These are phyloP conservation scores for Pisolithus marmoratus DNA, from an alignment of 768 basidiomycete species.

Conservation along the genomic window DNA sequence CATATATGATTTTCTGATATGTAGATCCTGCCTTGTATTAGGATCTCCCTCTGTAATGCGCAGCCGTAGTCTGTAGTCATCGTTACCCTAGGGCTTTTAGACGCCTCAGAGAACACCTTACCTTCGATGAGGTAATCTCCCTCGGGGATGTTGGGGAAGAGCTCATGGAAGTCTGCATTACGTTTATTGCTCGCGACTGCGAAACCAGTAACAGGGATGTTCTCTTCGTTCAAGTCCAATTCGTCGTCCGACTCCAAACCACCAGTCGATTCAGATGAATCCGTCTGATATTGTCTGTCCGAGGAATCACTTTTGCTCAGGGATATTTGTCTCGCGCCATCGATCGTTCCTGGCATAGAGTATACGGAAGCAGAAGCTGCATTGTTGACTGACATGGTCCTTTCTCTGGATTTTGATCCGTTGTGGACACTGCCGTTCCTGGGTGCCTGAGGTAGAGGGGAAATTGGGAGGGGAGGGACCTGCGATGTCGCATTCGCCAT, in stretches of 20 bases:
- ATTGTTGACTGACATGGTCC: conserved; percentile 1
- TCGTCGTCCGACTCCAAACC: conserved; percentile 32
- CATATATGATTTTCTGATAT: conserved; percentile 99
- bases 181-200: conserved; percentile 94
- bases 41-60: conserved; percentile 91
- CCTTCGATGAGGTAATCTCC: conserved; percentile 98
- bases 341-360: conserved; percentile 9
- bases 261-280: conserved; percentile 20
- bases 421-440: conserved; percentile 15
- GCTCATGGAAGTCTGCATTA: conserved; percentile 92
- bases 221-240: conserved; percentile 39
- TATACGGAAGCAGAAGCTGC: conserved; percentile 3
- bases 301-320: conserved; percentile 20
- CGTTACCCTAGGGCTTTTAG: conserved; percentile 1
- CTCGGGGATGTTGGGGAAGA: conserved; percentile 85
- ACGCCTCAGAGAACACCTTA: conserved; percentile 31
- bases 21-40: conserved; percentile 93
- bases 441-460: conserved; percentile 9
- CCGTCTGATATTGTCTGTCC: conserved; percentile 17
- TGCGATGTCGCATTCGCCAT: conserved; percentile 56
- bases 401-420: conserved; percentile 7
- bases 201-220: conserved; percentile 92
- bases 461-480: conserved; percentile 32
- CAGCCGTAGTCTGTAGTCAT: conserved; percentile 83
- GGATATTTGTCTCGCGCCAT: conserved; percentile 16